Percentiles rank a stretch among this genome's conserved stretches.
These are phyloP conservation scores for Sutorius australiensis DNA, from an alignment of 768 basidiomycete genomes.

Conservation along the genomic window DNA sequence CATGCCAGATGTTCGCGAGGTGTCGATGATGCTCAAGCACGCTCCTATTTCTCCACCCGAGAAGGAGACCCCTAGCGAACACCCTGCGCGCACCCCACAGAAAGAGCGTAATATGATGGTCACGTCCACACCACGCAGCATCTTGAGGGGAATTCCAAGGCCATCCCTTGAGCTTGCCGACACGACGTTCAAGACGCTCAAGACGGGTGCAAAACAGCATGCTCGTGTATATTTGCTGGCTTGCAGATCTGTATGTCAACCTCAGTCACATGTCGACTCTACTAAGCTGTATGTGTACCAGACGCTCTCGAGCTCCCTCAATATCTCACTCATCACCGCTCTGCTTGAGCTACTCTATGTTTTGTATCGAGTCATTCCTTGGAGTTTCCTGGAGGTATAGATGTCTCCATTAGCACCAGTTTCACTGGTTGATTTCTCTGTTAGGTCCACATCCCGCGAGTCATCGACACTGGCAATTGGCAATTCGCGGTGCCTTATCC, in stretches of 20 bases:
- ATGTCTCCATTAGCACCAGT: background rate
- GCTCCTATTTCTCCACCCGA: constrained; percentile 38
- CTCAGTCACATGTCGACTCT: background rate
- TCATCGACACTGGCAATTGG: constrained; percentile 3
- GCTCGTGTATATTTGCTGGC: constrained; percentile 18
- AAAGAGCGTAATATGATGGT: constrained; percentile 15
- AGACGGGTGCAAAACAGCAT: constrained; percentile 17
- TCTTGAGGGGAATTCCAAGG: constrained; percentile 21
- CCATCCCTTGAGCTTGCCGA: constrained; percentile 21
- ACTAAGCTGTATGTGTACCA: constrained; percentile 14
- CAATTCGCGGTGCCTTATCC: constrained; percentile 43
- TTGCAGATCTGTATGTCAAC: constrained; percentile 28
- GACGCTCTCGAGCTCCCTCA: constrained; percentile 64
- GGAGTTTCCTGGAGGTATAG: constrained; percentile 43
- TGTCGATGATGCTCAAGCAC: constrained; percentile 51
- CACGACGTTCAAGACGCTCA: constrained; percentile 20
- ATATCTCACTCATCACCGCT: constrained; percentile 55
- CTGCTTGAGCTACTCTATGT: constrained; percentile 54
- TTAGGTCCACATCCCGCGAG: constrained; percentile 18
- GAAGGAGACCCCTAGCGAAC: constrained; percentile 5
- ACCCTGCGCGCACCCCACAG: constrained; percentile 10
- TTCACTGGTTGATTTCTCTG: constrained; percentile 1
- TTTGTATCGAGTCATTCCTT: constrained; percentile 50
- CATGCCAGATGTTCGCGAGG: constrained; percentile 44
- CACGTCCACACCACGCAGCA: constrained; percentile 28